phyloP scores from a whole-genome alignment of 805 yeast genomes.

The Yamadazyma paraphyllophila region DNA sequence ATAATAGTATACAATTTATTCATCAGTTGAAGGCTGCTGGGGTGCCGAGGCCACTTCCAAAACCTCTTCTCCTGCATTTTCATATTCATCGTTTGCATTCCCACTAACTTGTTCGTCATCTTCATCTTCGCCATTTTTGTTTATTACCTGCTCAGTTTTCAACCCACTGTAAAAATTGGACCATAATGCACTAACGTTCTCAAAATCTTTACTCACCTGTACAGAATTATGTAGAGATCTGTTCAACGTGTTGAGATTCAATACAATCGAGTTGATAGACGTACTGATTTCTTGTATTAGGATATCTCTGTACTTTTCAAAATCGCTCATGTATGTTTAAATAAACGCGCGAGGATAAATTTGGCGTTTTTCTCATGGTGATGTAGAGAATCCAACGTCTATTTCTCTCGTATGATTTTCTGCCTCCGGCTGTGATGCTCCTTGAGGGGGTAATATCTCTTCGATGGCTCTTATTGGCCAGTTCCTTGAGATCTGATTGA shows the following conservation, averaged over 20 bases:
- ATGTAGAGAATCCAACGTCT: too few species aligned
- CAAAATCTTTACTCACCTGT: conserved; percentile 75
- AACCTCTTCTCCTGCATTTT: neutral
- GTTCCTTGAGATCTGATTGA: too few species aligned
- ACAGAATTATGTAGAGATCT: conserved; percentile 64
- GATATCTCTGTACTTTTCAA: conserved; percentile 59
- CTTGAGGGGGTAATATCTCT: too few species aligned
- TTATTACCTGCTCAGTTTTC: conserved; percentile 19
- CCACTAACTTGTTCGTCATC: neutral
- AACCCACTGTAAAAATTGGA: conserved; percentile 58
- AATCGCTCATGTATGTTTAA: conserved; percentile 23
- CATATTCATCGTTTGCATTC: neutral
- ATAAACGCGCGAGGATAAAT: neutral
- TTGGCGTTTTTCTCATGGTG: too few species aligned
- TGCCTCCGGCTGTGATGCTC: too few species aligned
- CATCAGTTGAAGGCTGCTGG: too few species aligned
- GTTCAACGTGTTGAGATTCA: conserved; percentile 63
- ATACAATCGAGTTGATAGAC: conserved; percentile 62
- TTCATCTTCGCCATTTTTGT: neutral
- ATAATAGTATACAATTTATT: too few species aligned
- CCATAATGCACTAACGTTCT: conserved; percentile 71
- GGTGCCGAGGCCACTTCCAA: too few species aligned
- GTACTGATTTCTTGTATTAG: conserved; percentile 55
- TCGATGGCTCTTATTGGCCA: too few species aligned
- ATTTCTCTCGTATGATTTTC: too few species aligned